Evolutionary conservation across 306 rosid species (phyloP).

Genomic region (Crotalaria pallida): DNA sequence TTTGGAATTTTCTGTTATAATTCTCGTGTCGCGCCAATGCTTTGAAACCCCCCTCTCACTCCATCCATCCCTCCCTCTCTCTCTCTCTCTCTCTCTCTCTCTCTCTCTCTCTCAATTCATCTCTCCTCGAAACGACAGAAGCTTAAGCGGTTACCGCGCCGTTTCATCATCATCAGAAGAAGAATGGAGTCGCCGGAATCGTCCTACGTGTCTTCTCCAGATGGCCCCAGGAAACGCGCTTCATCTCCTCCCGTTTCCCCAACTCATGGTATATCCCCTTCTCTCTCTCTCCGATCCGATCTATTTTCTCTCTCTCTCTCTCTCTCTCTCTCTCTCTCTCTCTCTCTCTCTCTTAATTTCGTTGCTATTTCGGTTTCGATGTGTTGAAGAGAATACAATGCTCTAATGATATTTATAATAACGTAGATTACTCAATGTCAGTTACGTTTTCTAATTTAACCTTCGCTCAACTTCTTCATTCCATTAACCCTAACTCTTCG

Average conservation of each 20-base stretch:
- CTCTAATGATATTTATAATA: too few relatives aligned
- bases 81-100: slow-evolving; percentile 20
- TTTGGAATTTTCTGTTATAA: background rate
- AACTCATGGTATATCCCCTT: slow-evolving; percentile 62
- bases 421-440: slow-evolving; percentile 24
- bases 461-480: slow-evolving; percentile 29
- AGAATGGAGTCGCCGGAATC: slow-evolving; percentile 92
- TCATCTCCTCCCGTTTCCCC: slow-evolving; percentile 79
- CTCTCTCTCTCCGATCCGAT: slow-evolving; percentile 53
- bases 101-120: slow-evolving; percentile 12
- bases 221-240: slow-evolving; percentile 64
- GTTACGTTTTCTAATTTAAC: background rate
- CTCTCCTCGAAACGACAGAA: slow-evolving; percentile 18
- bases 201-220: slow-evolving; percentile 88
- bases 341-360: background rate
- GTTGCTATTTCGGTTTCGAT: background rate
- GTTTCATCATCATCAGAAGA: background rate
- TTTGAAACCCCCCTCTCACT: too few relatives aligned
- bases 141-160: slow-evolving; percentile 20
- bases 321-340: slow-evolving; percentile 21
- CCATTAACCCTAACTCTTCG: slow-evolving; percentile 28
- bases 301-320: slow-evolving; percentile 27
- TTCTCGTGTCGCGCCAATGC: slow-evolving; percentile 3
- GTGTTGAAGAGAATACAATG: background rate
- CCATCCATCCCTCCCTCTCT: background rate